These are phyloP conservation scores for Exophiala bonariae DNA, from an alignment of 2,329 filamentous ascomycete genomes.

Conservation along the genomic window DNA sequence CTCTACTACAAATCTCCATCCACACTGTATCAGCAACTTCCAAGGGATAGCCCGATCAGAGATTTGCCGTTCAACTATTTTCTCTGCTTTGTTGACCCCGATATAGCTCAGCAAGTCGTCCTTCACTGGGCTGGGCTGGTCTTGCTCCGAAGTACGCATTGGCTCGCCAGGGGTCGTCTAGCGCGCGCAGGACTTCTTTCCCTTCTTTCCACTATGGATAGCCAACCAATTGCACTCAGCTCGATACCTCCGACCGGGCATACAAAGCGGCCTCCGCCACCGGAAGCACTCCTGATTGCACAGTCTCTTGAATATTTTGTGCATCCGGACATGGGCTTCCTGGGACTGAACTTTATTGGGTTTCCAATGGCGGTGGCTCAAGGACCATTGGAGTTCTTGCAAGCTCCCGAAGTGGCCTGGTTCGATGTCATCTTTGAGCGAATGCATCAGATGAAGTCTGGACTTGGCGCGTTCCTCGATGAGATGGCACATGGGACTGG, in stretches of 20 bases:
- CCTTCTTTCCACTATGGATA: neutral
- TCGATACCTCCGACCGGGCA: too few relatives aligned
- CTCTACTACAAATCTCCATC: constrained; percentile 9
- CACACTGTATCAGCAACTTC: neutral
- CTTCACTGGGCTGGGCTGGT: constrained; percentile 10
- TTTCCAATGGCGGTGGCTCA: constrained; percentile 16
- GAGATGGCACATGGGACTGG: constrained; percentile 19
- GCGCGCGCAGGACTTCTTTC: neutral
- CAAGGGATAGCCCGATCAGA: constrained; percentile 2
- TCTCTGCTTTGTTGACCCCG: constrained; percentile 10
- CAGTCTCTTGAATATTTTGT: constrained; percentile 23
- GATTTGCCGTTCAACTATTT: constrained; percentile 6
- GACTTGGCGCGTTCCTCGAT: constrained; percentile 50
- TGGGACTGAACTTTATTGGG: constrained; percentile 10
- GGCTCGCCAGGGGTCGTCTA: neutral
- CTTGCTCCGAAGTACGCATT: constrained; percentile 6
- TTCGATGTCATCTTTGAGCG: constrained; percentile 14
- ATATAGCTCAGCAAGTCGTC: constrained; percentile 13
- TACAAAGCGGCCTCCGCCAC: neutral
- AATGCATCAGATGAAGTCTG: constrained; percentile 35
- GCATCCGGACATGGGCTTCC: constrained; percentile 16
- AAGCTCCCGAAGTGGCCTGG: constrained; percentile 12
- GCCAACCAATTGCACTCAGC: too few relatives aligned
- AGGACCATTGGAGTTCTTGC: constrained; percentile 11
- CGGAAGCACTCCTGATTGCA: constrained; percentile 13